A percentile compares a stretch with the other conserved stretches of the same genome.
Conservation (phyloP, 176 grass and related monocot genomes). For the Lolium perenne region DNA sequence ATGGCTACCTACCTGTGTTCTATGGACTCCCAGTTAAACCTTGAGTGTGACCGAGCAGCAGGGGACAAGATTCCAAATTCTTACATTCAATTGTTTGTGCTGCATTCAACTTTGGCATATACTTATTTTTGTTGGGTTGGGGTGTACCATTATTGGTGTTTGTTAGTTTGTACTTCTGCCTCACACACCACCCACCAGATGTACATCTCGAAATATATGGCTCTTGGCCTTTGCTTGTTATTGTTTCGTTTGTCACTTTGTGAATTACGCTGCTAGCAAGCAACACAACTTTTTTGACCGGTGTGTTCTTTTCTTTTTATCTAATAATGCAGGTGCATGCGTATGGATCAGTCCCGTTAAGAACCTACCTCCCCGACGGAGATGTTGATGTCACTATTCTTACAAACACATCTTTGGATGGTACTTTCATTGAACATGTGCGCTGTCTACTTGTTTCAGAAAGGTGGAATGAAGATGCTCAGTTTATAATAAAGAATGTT, state of each 20-base stretch:
- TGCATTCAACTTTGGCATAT: conserved; percentile 5
- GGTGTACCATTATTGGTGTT: not conserved
- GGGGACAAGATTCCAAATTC: not conserved
- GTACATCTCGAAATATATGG: conserved; percentile 1
- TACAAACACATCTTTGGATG: conserved; percentile 37
- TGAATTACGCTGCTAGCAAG: not conserved
- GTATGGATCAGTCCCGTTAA: conserved; percentile 86
- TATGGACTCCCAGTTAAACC: not conserved
- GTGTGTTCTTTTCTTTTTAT: not conserved
- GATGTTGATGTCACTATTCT: conserved; percentile 80
- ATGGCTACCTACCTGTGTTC: not conserved
- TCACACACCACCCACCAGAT: not conserved
- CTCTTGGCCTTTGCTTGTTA: not conserved
- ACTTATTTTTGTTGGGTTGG: not conserved
- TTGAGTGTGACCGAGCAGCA: not conserved
- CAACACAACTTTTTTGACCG: not conserved
- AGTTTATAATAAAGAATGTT: conserved; percentile 52
- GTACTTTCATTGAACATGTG: conserved; percentile 45
- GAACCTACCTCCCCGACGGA: conserved; percentile 89
- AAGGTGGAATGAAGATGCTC: conserved; percentile 40
- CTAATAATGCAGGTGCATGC: conserved; percentile 63
- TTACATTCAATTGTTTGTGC: not conserved
- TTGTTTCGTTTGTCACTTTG: not conserved
- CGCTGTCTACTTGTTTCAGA: conserved; percentile 51
- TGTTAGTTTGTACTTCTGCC: not conserved